These are phyloP conservation scores for Suillus spraguei DNA, from an alignment of 768 basidiomycete species.

Conservation along the genomic window DNA sequence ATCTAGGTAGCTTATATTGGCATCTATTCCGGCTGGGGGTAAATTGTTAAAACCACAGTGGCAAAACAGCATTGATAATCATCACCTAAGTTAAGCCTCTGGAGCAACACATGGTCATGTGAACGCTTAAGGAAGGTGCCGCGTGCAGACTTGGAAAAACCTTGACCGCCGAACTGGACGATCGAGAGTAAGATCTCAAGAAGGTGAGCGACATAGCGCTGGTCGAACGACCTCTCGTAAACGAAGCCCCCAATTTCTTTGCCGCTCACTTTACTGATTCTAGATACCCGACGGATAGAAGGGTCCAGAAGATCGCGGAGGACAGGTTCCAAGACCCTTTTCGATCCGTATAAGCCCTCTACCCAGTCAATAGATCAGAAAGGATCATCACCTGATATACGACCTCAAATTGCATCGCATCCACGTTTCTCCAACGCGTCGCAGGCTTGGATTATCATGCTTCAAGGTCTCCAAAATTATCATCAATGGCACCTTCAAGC, in stretches of 20 bases:
- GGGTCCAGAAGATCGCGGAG: conserved; percentile 78
- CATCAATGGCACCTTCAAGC: conserved; percentile 85
- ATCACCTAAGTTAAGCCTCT: conserved; percentile 62
- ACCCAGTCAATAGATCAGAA: background rate
- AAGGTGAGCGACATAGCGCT: conserved; percentile 69
- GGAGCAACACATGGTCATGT: conserved; percentile 59
- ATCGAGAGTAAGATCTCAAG: conserved; percentile 78
- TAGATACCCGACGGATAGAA: conserved; percentile 53
- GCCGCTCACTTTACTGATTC: conserved; percentile 55
- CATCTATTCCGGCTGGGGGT: conserved; percentile 41
- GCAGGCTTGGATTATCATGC: conserved; percentile 70
- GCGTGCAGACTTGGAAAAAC: conserved; percentile 76
- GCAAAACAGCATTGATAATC: background rate
- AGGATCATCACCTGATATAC: conserved; percentile 68
- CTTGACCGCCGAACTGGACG: conserved; percentile 87
- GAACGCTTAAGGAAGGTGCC: conserved; percentile 65
- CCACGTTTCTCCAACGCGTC: conserved; percentile 92
- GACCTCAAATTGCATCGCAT: conserved; percentile 94
- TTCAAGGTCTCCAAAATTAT: conserved; percentile 83
- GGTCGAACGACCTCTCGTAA: conserved; percentile 80
- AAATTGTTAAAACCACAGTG: conserved; percentile 12
- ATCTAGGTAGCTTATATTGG: conserved; percentile 76
- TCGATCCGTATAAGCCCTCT: conserved; percentile 7
- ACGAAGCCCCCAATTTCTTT: conserved; percentile 66
- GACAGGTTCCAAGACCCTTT: conserved; percentile 88